phyloP scores from a whole-genome alignment of 2,329 filamentous ascomycete genomes.

The Cladosporium sp. region DNA sequence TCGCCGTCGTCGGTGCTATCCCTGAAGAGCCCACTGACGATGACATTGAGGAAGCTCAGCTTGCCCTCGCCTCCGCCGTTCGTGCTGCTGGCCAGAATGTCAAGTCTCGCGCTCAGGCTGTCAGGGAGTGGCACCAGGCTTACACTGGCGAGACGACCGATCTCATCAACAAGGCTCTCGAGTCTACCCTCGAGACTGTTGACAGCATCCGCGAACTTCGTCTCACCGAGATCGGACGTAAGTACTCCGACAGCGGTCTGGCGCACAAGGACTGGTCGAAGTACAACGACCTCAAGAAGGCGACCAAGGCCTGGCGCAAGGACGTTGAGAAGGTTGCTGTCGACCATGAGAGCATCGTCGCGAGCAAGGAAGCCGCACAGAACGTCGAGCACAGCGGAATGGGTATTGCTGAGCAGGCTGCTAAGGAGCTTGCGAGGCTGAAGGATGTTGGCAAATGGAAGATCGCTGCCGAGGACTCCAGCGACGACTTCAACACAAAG shows the following conservation, averaged over 20 bases:
- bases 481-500: constrained; percentile 73
- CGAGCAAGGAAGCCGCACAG: constrained; percentile 63
- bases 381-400: constrained; percentile 76
- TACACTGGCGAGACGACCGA: constrained; percentile 67
- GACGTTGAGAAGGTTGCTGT: constrained; percentile 75
- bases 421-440: constrained; percentile 72
- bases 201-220: constrained; percentile 79
- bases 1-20: constrained; percentile 50
- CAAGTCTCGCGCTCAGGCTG: constrained; percentile 70
- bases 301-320: constrained; percentile 78
- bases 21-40: constrained; percentile 54
- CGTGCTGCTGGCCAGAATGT: constrained; percentile 67
- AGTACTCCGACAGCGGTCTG: constrained; percentile 92
- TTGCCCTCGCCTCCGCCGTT: constrained; percentile 53
- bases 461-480: constrained; percentile 66
- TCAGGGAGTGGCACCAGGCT: constrained; percentile 70
- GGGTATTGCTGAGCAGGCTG: constrained; percentile 71
- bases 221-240: constrained; percentile 86
- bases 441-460: constrained; percentile 87
- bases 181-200: constrained; percentile 76
- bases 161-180: constrained; percentile 67
- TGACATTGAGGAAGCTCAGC: constrained; percentile 49
- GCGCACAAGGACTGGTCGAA: constrained; percentile 98
- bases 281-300: constrained; percentile 81
- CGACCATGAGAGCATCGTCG: constrained; percentile 65